These are phyloP conservation scores for Myxozyma kluyveri DNA, from an alignment of 805 yeast genomes.

Conservation along the genomic window DNA sequence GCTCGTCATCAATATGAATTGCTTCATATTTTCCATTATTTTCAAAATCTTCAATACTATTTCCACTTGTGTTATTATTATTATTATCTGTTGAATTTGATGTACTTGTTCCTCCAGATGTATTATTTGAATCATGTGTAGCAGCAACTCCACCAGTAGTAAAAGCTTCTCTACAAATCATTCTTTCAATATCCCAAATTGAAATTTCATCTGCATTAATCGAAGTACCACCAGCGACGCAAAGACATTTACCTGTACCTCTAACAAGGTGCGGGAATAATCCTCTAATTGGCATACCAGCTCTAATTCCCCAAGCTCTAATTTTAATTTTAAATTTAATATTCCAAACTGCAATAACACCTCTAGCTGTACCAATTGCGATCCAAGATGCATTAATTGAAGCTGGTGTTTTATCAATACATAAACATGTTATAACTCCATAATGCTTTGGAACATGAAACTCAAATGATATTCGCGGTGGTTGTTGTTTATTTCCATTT, in stretches of 20 bases:
- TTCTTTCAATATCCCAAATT: conserved; percentile 71
- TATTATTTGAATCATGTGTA: not conserved
- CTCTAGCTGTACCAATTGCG: conserved; percentile 70
- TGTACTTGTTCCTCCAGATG: not conserved
- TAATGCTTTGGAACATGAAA: conserved; percentile 57
- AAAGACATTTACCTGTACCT: conserved; percentile 46
- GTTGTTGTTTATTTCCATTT: conserved; percentile 41
- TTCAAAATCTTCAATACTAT: conserved; percentile 7
- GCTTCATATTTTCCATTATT: conserved; percentile 27
- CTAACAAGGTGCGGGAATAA: conserved; percentile 47
- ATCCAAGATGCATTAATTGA: conserved; percentile 60
- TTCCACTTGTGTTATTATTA: no score
- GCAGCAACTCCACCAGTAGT: conserved; percentile 32
- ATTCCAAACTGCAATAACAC: conserved; percentile 80
- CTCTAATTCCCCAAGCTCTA: conserved; percentile 60
- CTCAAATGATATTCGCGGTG: conserved; percentile 41
- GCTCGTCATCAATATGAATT: conserved; percentile 30
- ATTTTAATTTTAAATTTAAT: conserved; percentile 60
- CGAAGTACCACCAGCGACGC: conserved; percentile 64
- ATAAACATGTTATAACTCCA: conserved; percentile 65
- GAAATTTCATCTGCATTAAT: conserved; percentile 54
- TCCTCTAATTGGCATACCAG: conserved; percentile 49
- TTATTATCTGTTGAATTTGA: conserved; percentile 2
- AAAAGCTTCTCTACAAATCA: conserved; percentile 53
- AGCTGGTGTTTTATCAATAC: conserved; percentile 46